Evolutionary conservation across 306 rosid genomes (phyloP), one percentile per base, ranked within the genome.

Genomic region (Parietaria judaica): DNA sequence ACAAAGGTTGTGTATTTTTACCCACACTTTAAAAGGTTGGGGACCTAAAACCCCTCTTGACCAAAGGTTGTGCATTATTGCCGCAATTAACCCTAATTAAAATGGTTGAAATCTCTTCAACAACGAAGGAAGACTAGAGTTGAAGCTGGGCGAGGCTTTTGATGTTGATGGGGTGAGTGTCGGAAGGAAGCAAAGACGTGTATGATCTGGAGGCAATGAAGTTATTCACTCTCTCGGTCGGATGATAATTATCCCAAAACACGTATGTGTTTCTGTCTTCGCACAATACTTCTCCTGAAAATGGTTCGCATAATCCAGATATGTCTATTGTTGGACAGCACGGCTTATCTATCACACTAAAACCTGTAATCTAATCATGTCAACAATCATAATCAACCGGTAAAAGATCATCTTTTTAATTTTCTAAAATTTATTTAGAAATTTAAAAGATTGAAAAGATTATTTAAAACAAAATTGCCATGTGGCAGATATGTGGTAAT

Each of bases 141-240:
- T 34, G 45, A 6, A 71, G 66, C 35, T 57, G 35, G 15, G 45
- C 75, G 4, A 71, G 48, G 41, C 36, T 60, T 14, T 63, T 64
- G 65, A 71, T 65, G 52, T 64, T 65, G 11, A 63, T 56, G 0
- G 76, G 70, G 58, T 64, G 10, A 41, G 59, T 17, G 51, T 50
- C 70, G 1, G 51, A 31, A n/a, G 45, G 36, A 31, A 14, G 35
- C 9, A 35, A 5, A 41, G 70, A 52, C 11, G 23, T 11, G 61
- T 54, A 66, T 0, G 70, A 54, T 54, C 61, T 41, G 31, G 11
- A 6, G 5, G 61, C 62, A 43, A 46, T 54, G 14, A 54, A 11
- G 1, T 0, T 3, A 45, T 66, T 54, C 8, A 61, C 11, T 45
- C 58, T 39, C 35, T 51, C 36, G 11, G 37, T 61, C 1, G 62